Evolutionary conservation across 1,139 yeast genomes (phyloP), one percentile per base, ranked within the genome.

Genomic region (Debaryomycetaceae sp.): DNA sequence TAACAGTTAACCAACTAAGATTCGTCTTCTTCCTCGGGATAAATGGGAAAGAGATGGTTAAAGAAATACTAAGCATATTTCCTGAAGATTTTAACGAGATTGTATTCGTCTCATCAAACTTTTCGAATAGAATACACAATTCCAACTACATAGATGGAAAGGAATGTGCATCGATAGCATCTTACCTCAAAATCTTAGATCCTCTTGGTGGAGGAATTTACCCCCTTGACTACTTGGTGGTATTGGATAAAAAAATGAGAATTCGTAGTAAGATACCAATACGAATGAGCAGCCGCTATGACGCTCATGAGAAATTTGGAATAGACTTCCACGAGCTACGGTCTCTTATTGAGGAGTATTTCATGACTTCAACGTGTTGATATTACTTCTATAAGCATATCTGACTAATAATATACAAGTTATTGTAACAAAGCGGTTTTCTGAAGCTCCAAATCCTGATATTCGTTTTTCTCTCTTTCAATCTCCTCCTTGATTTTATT

Each of bases 401-500:
- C 33, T 53, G 46, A 36, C 38, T 33, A 31, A 33, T 22, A 24
- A 35, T 38, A 30, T 29, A 11, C 15, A 13, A 30, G 14, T 37
- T 48, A 69, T 46, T 71, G 75, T 37, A 69, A 52, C 31, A 71
- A 52, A 1, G 74, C 77, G 31, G 67, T 53, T 43, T 66, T 69
- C 42, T 68, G 73, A 45, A 70, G 74, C 50, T 81, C 83, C 43
- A 77, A 63, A 42, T 73, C 75, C 40, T 70, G 67, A 46, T 81
- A 75, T 47, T 76, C 75, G 41, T 67, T 64, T 41, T 77, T 65
- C 46, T 78, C 75, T 37, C 63, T 66, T 42, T 77, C 81, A 24
- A 79, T 73, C 55, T 81, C 84, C 38, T 69, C 69, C 41, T 73
- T 73, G 2, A 91, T 83, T 42, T 78, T 78, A 31, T 75, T 78